Evolutionary conservation across 108 stramenopile species (phyloP), one percentile per base, ranked within the genome.

Genomic region (Cylindrotheca closterium): DNA sequence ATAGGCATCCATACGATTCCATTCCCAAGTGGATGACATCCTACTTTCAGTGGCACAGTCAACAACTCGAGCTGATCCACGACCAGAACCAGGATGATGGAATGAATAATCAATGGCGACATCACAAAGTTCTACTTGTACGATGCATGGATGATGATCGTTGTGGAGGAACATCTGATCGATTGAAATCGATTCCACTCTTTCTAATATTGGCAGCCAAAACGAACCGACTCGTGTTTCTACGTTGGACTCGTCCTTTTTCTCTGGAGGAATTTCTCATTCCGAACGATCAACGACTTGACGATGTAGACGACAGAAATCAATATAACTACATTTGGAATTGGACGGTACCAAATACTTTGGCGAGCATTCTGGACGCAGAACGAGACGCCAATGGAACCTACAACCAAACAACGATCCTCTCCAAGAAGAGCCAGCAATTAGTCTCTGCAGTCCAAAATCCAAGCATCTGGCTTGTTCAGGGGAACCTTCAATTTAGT

Each of bases 151-250:
- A 52, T 8, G 51, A 27, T 12, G 69, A 66, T 48, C 51, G 65
- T 26, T 81, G 80, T 22, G 80, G 80, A n/a, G 80, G 80, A 7
- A 70, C 72, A 3, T 54, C 80, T 7, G 81, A 82, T 60, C 81
- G 81, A 5, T 60, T 82, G 26, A 78, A 70, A 34, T 21, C 73
- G 4, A 25, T 82, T 34, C 78, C 81, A 32, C 52, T 78, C 7
- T 75, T 67, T 48, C 33, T 82, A 8, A 57, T 54, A 5, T 19
- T 72, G 15, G 81, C 77, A 10, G 58, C 61, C 32, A 62, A 62
- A 25, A 64, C 73, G 21, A 63, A 69, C 18, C 73, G 77, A 46
- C 51, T 82, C 12, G 29, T 82, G 23, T 73, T 81, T 25, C 42
- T 81, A 15, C 60, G 74, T 21, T 81, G 80, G 80, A 59, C 29